Evolutionary conservation across 148 eudicot genomes (phyloP).

Genomic region (Heliosperma pusillum): DNA sequence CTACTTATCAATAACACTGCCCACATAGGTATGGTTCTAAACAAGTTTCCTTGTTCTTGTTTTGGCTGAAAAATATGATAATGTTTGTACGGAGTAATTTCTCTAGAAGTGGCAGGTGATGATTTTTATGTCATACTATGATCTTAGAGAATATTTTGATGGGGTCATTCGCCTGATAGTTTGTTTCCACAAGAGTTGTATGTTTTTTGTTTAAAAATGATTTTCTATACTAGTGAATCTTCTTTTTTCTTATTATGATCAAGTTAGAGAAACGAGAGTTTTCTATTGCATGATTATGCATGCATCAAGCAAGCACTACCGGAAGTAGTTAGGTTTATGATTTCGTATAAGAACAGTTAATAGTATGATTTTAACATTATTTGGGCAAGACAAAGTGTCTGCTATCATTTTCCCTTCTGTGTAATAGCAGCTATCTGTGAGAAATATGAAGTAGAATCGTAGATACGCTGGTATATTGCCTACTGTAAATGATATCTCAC

Average conservation of each 20-base stretch:
- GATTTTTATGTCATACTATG: neutral
- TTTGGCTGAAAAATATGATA: neutral
- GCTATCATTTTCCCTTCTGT: neutral
- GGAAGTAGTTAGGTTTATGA: neutral
- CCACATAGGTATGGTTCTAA: neutral
- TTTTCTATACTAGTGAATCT: neutral
- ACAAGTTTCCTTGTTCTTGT: neutral
- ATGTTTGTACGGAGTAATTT: neutral
- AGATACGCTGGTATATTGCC: neutral
- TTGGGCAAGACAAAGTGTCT: neutral
- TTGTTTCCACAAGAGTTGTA: neutral
- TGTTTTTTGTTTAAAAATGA: neutral
- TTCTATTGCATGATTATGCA: neutral
- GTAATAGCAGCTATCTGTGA: slow-evolving; percentile 3
- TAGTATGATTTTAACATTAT: neutral
- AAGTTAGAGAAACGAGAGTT: neutral
- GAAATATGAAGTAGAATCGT: neutral
- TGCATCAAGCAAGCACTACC: neutral
- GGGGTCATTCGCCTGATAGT: neutral
- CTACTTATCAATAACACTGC: neutral
- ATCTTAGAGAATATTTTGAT: neutral
- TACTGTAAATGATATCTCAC: neutral
- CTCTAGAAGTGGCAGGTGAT: neutral
- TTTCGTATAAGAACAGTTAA: neutral
- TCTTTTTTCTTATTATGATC: neutral